Conservation (phyloP, 2,329 filamentous ascomycete genomes). For the Cercospora berteroae region DNA sequence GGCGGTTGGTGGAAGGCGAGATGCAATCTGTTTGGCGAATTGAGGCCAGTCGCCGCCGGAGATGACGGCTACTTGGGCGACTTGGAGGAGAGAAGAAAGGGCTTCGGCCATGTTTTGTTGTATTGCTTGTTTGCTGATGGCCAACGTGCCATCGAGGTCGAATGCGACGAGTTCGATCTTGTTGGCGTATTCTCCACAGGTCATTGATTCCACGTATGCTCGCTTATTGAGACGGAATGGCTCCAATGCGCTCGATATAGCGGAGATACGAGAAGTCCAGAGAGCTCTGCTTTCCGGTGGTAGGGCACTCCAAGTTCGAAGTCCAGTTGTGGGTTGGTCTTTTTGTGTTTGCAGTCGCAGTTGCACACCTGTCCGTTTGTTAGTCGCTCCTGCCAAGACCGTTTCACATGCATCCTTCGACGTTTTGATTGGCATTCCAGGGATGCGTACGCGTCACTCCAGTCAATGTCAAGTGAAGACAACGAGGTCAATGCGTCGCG, state of each 20-base stretch:
- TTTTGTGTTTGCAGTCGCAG: background rate
- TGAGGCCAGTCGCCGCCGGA: slow-evolving; percentile 46
- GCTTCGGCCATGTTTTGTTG: slow-evolving; percentile 37
- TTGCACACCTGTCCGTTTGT: background rate
- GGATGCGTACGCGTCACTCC: background rate
- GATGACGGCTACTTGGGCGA: slow-evolving; percentile 44
- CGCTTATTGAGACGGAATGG: background rate
- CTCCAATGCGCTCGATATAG: background rate
- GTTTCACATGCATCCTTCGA: background rate
- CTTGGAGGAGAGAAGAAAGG: slow-evolving; percentile 39
- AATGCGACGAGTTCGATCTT: slow-evolving; percentile 42
- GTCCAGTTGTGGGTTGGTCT: too few relatives aligned
- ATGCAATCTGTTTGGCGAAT: slow-evolving; percentile 44
- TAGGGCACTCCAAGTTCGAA: too few relatives aligned
- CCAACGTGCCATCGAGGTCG: slow-evolving; percentile 42
- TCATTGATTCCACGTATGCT: too few relatives aligned
- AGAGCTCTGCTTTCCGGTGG: too few relatives aligned
- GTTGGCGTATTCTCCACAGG: background rate
- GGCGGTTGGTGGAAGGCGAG: slow-evolving; percentile 39
- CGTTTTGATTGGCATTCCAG: background rate
- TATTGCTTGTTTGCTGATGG: slow-evolving; percentile 38
- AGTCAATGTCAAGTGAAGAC: background rate
- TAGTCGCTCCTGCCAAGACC: background rate
- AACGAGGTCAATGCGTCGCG: background rate
- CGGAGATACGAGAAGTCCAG: too few relatives aligned